Evolutionary conservation across 106 monocot species (phyloP).

Genomic region (Amphibolis antarctica): DNA sequence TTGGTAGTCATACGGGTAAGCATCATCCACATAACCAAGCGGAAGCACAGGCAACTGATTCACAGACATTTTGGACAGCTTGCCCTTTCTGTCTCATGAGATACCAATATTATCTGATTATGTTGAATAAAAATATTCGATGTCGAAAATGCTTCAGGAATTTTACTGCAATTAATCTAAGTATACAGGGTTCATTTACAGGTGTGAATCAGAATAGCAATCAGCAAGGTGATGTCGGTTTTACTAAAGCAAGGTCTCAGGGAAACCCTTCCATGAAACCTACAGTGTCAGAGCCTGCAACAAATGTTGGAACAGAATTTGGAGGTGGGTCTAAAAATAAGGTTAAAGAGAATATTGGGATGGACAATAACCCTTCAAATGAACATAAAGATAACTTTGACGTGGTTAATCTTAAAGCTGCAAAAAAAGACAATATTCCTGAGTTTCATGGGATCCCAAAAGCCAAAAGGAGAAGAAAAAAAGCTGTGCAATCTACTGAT

Average conservation of each 20-base stretch:
- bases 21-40: conserved; percentile 22
- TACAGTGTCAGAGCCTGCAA: background rate
- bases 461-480: conserved; percentile 3
- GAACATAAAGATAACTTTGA: conserved; percentile 10
- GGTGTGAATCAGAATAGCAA: background rate
- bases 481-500: conserved; percentile 9
- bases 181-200: conserved; percentile 12
- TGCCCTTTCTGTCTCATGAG: conserved; percentile 38
- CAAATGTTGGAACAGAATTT: background rate
- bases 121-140: conserved; percentile 31
- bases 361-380: background rate
- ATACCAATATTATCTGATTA: conserved; percentile 28
- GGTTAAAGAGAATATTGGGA: background rate
- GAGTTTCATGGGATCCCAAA: conserved; percentile 3
- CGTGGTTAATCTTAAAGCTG: background rate
- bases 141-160: conserved; percentile 46
- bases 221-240: background rate
- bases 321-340: conserved; percentile 6
- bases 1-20: conserved; percentile 1
- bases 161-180: conserved; percentile 54
- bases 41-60: conserved; percentile 4
- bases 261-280: conserved; percentile 4
- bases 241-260: conserved; percentile 3
- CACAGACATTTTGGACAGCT: conserved; percentile 44
- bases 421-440: background rate